Evolutionary conservation across 768 basidiomycete species (phyloP).

Genomic region (Amyloporia xantha): DNA sequence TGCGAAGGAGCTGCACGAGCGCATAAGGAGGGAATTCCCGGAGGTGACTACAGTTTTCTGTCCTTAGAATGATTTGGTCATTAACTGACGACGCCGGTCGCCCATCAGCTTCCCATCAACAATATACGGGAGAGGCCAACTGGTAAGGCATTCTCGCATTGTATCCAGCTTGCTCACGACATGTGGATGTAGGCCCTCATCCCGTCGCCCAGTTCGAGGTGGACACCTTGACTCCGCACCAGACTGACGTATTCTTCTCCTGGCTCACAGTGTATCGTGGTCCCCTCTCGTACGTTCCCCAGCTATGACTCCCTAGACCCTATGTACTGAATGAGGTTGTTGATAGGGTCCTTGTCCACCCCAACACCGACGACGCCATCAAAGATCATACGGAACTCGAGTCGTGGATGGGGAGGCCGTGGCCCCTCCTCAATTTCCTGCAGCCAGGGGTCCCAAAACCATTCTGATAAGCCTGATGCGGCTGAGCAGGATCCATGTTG

Average conservation of each 20-base stretch:
- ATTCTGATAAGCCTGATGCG: too few species aligned
- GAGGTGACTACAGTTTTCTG: too few species aligned
- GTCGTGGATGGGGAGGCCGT: slow-evolving; percentile 60
- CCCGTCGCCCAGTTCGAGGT: slow-evolving; percentile 69
- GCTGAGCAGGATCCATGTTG: too few species aligned
- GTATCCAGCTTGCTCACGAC: too few species aligned
- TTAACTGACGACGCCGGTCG: slow-evolving; percentile 42
- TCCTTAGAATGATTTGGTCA: too few species aligned
- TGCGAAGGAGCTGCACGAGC: slow-evolving; percentile 51
- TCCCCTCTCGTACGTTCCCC: slow-evolving; percentile 68
- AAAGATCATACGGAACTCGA: slow-evolving; percentile 57
- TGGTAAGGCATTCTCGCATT: slow-evolving; percentile 21
- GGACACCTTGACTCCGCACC: slow-evolving; percentile 57
- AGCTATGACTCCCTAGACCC: too few species aligned
- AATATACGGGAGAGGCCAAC: neutral
- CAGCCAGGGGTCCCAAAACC: too few species aligned
- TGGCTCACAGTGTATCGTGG: slow-evolving; percentile 67
- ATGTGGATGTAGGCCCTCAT: slow-evolving; percentile 63
- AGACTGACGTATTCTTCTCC: slow-evolving; percentile 62
- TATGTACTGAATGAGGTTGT: neutral
- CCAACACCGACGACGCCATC: slow-evolving; percentile 51
- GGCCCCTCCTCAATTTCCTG: too few species aligned
- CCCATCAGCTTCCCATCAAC: neutral
- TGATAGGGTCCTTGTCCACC: slow-evolving; percentile 62
- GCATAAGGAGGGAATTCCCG: slow-evolving; percentile 58